phyloP scores from a whole-genome alignment of 768 basidiomycete genomes.

The Pisolithus tinctorius region DNA sequence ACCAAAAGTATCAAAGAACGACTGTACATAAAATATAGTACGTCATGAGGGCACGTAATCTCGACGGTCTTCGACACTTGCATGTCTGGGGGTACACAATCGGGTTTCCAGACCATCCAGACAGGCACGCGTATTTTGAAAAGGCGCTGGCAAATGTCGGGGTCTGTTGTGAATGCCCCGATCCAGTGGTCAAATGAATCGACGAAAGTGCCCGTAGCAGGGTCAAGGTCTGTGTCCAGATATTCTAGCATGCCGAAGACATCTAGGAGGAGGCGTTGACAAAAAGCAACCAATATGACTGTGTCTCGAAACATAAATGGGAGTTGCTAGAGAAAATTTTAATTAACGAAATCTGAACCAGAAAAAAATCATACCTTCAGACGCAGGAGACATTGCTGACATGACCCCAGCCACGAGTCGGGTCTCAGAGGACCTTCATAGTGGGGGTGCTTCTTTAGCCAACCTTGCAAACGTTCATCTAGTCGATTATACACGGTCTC shows the following conservation, averaged over 20 bases:
- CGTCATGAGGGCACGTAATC: background rate
- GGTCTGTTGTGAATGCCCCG: background rate
- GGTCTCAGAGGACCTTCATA: background rate
- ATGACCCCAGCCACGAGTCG: background rate
- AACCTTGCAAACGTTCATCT: background rate
- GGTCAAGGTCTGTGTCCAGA: background rate
- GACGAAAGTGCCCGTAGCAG: background rate
- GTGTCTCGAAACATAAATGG: background rate
- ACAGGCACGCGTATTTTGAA: background rate
- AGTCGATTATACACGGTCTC: too few relatives aligned
- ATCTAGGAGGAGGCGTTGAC: background rate
- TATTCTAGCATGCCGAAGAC: background rate
- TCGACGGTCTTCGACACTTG: background rate
- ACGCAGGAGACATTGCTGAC: background rate
- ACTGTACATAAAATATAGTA: background rate
- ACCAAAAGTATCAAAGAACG: constrained; percentile 4
- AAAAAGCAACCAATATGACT: background rate
- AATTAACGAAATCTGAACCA: background rate
- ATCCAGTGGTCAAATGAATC: background rate
- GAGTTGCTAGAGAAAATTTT: background rate
- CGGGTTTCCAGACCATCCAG: background rate
- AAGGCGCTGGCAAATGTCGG: background rate
- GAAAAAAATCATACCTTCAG: background rate
- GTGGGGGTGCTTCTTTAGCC: background rate
- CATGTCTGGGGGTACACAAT: background rate